Conservation (phyloP, 768 basidiomycete genomes). For the Tylopilus vinaceipallidus region DNA sequence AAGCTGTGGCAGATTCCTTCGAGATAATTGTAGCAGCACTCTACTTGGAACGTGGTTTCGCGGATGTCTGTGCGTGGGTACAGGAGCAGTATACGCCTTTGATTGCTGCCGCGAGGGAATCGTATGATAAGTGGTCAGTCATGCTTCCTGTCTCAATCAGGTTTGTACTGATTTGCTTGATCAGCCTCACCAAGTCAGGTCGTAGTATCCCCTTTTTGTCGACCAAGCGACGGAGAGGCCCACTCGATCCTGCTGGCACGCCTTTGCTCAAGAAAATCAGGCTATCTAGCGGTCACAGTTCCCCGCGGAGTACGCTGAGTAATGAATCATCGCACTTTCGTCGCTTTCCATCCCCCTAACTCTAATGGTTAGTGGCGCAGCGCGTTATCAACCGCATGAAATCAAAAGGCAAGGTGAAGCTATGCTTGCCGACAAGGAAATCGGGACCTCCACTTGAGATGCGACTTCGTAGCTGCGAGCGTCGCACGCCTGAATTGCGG, state of each 20-base stretch:
- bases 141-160: not conserved
- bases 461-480: constrained; percentile 15
- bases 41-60: constrained; percentile 39
- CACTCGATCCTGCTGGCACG: constrained; percentile 5
- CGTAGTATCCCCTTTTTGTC: constrained; percentile 1
- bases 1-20: constrained; percentile 45
- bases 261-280: constrained; percentile 21
- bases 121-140: constrained; percentile 27
- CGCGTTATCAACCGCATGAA: constrained; percentile 26
- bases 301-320: constrained; percentile 23
- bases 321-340: not conserved
- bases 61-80: constrained; percentile 39
- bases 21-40: constrained; percentile 47
- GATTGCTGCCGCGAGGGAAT: constrained; percentile 30
- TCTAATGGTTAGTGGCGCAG: constrained; percentile 21
- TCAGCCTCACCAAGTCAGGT: constrained; percentile 11
- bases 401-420: constrained; percentile 28
- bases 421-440: constrained; percentile 16
- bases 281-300: constrained; percentile 15
- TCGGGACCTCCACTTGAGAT: constrained; percentile 14
- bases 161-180: constrained; percentile 7
- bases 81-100: constrained; percentile 38
- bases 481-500: constrained; percentile 1
- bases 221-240: constrained; percentile 12
- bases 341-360: constrained; percentile 8